Base-by-base conservation (phyloP, 306 rosid species). In the Fagus crenata region DNA sequence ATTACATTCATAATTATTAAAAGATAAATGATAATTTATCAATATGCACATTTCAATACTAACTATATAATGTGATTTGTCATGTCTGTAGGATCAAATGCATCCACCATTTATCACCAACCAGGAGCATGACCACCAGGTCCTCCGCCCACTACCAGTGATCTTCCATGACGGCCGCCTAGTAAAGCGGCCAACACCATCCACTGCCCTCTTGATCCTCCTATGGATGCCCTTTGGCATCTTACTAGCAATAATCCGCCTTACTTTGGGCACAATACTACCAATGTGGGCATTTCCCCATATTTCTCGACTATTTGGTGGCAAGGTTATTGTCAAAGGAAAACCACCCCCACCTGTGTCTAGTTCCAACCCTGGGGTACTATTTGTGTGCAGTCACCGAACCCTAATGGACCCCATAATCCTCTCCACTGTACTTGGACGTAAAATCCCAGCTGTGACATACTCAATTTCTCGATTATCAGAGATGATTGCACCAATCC, bases 81-180 rank as follows among this genome's bases (percentile, higher is more conserved):
- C 49, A 33, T 36, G 2, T 59, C 15, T 75, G 77, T 83, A 95
- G 99, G 87, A 88, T 56, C 91, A 87, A 82, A 72, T 65, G 51
- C 84, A 82, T 8, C 88, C 88, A 42, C 92, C 96, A 32, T 71
- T 84, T 59, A n/a, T 14, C 1, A 39, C 76, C 73, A 60, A 9
- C 53, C 53, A 83, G 72, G 79, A 77, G 28, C 42, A 75, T 11
- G 75, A 80, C 32, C 72, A 79, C 46, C 77, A 79, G 33, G 35
- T 77, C 7, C 86, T 88, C 81, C 90, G 86, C 0, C 99, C 99
- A 0, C 78, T 85, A 0, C 99, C 97, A 1, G 99, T 95, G 77
- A 90, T 95, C 77, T 95, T 95, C 89, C 99, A 95, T 13, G 99
- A 95, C 14, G 99, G 99, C 13, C 97, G 99, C 5, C 84, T 95